phyloP scores from a whole-genome alignment of 441 rosid genomes.

The Hura crepitans region DNA sequence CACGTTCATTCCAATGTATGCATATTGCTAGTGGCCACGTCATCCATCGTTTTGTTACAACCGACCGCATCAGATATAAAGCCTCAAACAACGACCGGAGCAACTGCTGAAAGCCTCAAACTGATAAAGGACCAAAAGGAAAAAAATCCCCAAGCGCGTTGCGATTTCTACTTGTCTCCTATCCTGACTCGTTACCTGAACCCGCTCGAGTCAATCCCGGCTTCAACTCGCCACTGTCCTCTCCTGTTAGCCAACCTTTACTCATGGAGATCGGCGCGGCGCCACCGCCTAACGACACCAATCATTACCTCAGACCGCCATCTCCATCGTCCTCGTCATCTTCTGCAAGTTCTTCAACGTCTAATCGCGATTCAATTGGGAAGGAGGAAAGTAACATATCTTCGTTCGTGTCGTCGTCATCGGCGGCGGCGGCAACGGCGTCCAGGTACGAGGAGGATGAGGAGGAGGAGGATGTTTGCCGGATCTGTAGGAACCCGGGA shows the following conservation, averaged over 20 bases:
- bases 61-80: background rate
- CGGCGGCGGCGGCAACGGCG: constrained; percentile 22
- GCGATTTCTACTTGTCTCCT: background rate
- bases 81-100: background rate
- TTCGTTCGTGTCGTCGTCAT: background rate
- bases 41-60: background rate
- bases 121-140: background rate
- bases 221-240: constrained; percentile 6
- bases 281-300: constrained; percentile 14
- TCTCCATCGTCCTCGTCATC: constrained; percentile 26
- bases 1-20: too few species aligned
- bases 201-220: constrained; percentile 20
- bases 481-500: constrained; percentile 98
- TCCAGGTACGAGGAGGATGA: constrained; percentile 57
- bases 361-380: constrained; percentile 25
- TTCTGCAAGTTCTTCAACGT: constrained; percentile 31
- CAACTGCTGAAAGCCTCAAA: background rate
- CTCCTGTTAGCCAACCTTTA: background rate
- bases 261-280: constrained; percentile 47
- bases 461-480: constrained; percentile 96
- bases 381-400: constrained; percentile 26
- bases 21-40: too few species aligned
- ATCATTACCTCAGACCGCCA: constrained; percentile 18
- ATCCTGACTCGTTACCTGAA: constrained; percentile 22
- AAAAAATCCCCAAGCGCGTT: constrained; percentile 4